These are phyloP conservation scores for Capsicum baccatum DNA, from an alignment of 257 asterid genomes.

Conservation along the genomic window DNA sequence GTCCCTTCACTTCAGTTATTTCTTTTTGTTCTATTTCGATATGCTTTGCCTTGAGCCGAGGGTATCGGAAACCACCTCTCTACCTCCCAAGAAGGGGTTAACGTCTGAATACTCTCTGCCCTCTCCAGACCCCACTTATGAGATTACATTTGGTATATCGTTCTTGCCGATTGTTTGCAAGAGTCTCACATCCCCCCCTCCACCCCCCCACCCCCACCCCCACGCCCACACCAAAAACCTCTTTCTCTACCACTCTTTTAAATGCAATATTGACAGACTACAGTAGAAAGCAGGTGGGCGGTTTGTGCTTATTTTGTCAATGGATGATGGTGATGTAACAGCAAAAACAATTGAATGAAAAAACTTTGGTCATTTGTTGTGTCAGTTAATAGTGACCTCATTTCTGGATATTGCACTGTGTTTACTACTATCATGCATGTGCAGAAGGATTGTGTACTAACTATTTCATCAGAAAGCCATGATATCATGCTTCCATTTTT, in stretches of 20 bases:
- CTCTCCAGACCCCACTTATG: too few species aligned
- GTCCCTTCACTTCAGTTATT: too few species aligned
- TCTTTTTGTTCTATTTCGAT: too few species aligned
- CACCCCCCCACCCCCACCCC: not conserved
- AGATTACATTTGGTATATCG: too few species aligned
- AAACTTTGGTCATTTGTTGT: conserved; percentile 8
- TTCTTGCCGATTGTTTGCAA: not conserved
- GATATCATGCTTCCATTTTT: conserved; percentile 24
- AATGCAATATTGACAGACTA: conserved; percentile 7
- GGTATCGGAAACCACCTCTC: too few species aligned
- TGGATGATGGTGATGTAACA: conserved; percentile 23
- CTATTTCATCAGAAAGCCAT: conserved; percentile 23
- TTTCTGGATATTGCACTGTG: not conserved
- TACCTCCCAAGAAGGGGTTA: too few species aligned
- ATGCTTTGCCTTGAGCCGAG: too few species aligned
- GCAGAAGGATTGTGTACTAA: not conserved
- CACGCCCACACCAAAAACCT: not conserved
- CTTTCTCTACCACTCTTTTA: not conserved
- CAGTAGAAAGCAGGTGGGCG: conserved; percentile 21
- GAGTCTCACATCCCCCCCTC: not conserved
- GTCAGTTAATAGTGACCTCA: conserved; percentile 28
- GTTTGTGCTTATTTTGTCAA: not conserved
- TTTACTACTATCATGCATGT: not conserved
- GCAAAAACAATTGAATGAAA: not conserved
- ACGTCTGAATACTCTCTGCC: too few species aligned